Evolutionary conservation across 106 monocot species (phyloP).

Genomic region (Xerophyta viscosa): DNA sequence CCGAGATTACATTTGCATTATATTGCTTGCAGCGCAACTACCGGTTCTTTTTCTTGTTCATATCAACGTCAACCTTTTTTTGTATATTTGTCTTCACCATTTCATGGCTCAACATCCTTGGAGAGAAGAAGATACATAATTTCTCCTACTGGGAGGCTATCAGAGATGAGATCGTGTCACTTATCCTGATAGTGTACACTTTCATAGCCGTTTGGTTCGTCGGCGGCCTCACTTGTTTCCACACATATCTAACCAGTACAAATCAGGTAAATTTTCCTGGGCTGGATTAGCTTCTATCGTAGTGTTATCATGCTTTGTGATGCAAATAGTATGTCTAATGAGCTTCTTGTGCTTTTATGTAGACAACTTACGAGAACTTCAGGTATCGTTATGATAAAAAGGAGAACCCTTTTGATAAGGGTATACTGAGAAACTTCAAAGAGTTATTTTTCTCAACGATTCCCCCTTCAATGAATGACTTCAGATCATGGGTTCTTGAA

Average conservation of each 20-base stretch:
- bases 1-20: no score
- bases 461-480: conserved; percentile 58
- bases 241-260: conserved; percentile 68
- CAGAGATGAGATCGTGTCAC: conserved; percentile 56
- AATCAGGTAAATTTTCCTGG: conserved; percentile 28
- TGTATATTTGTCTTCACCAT: conserved; percentile 71
- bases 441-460: conserved; percentile 55
- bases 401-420: conserved; percentile 65
- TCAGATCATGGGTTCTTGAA: conserved; percentile 46
- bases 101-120: conserved; percentile 74
- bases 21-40: conserved; percentile 75
- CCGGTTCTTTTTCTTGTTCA: conserved; percentile 81
- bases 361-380: conserved; percentile 93
- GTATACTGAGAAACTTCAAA: conserved; percentile 35
- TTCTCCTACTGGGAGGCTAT: conserved; percentile 44
- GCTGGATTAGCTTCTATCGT: background rate
- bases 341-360: no score
- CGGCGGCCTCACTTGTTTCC: conserved; percentile 90
- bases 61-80: conserved; percentile 72
- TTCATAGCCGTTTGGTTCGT: conserved; percentile 95
- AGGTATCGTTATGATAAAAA: conserved; percentile 71
- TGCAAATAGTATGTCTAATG: no score
- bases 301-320: background rate
- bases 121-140: conserved; percentile 26
- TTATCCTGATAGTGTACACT: conserved; percentile 72